Percentiles rank a stretch among this genome's conserved stretches.
phyloP scores from a whole-genome alignment of 176 grass and related monocot genomes.

The Rhynchospora tenuis region DNA sequence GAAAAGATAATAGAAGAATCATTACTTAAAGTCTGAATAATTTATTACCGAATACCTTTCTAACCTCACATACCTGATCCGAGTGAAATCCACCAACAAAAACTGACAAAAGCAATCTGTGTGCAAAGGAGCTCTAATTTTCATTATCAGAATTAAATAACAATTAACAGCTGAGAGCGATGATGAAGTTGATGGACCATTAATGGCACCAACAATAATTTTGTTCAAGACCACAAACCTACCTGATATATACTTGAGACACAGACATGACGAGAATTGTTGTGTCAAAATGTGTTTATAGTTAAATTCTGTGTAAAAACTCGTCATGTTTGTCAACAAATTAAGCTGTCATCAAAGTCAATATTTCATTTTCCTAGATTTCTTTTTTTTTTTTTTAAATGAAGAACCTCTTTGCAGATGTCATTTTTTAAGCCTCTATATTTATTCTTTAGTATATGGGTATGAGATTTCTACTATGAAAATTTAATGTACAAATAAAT shows the following conservation, averaged over 20 bases:
- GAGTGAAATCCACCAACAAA: neutral
- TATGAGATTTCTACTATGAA: neutral
- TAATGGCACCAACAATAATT: neutral
- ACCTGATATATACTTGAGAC: neutral
- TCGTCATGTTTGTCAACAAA: neutral
- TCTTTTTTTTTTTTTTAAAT: neutral
- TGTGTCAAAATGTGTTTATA: neutral
- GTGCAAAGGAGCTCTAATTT: neutral
- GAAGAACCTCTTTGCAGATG: neutral
- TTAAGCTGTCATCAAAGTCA: conserved; percentile 2
- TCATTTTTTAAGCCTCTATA: conserved; percentile 1
- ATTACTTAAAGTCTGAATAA: neutral
- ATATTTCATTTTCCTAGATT: neutral
- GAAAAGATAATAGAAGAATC: neutral
- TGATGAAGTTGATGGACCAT: neutral
- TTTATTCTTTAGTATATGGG: neutral
- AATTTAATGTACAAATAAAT: neutral
- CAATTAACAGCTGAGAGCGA: neutral
- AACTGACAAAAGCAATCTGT: neutral
- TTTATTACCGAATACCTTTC: neutral
- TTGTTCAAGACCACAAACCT: neutral
- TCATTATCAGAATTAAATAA: neutral
- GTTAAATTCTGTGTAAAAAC: neutral
- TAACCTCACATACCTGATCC: neutral
- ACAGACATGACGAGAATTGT: neutral